Evolutionary conservation across 495 filamentous ascomycete species (phyloP).

Genomic region (Penicillium canariense): DNA sequence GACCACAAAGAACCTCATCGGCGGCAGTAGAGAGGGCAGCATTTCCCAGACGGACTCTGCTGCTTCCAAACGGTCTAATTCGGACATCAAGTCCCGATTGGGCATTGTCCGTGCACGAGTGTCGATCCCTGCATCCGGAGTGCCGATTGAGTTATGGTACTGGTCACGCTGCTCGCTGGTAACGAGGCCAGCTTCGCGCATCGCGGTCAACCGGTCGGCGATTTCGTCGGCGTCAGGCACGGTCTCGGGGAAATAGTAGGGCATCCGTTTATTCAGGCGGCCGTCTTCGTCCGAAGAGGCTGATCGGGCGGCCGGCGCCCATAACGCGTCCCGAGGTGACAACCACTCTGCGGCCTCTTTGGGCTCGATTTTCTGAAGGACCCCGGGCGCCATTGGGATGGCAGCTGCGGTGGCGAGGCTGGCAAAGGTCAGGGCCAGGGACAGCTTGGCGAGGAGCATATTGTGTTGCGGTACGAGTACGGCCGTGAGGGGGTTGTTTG

Average conservation of each 20-base stretch:
- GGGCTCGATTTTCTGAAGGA: not conserved
- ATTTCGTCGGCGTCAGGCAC: conserved; percentile 17
- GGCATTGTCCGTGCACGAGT: conserved; percentile 10
- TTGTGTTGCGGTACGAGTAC: not conserved
- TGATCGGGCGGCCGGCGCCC: conserved; percentile 1
- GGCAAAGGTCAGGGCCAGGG: conserved; percentile 2
- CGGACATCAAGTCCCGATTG: conserved; percentile 6
- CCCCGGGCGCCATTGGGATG: not conserved
- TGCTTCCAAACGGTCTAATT: conserved; percentile 1
- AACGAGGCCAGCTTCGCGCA: conserved; percentile 19
- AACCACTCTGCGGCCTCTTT: not conserved
- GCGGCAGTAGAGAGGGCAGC: not conserved
- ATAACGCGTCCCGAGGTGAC: conserved; percentile 1
- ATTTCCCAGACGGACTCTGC: not conserved
- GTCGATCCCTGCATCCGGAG: conserved; percentile 20
- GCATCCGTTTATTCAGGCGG: conserved; percentile 5
- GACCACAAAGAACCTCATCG: conserved; percentile 6
- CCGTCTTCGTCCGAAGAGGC: not conserved
- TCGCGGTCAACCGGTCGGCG: conserved; percentile 1
- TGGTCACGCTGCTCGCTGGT: not conserved
- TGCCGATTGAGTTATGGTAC: conserved; percentile 8
- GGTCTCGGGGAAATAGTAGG: conserved; percentile 23
- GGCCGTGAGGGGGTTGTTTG: not conserved
- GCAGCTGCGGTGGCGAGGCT: conserved; percentile 9
- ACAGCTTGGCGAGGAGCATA: conserved; percentile 7